Evolutionary conservation across 2,329 filamentous ascomycete species (phyloP).

Genomic region (Colletotrichum camelliae): DNA sequence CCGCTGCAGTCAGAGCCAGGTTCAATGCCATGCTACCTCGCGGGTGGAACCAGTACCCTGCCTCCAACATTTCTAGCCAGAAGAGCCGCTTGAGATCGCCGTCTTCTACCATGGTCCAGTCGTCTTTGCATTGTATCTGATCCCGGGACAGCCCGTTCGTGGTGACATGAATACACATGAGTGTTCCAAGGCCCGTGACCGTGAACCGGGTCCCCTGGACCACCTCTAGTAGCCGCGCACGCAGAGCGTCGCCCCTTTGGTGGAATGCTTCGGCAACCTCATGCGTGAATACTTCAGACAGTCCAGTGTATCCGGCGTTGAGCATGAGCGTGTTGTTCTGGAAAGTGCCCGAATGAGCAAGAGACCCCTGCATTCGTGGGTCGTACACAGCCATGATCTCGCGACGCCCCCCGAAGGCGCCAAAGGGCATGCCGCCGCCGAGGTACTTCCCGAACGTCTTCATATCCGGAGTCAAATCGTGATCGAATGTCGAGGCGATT

Average conservation of each 20-base stretch:
- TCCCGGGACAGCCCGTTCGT: background rate
- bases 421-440: conserved; percentile 63
- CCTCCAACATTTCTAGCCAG: background rate
- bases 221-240: background rate
- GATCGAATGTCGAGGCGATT: background rate
- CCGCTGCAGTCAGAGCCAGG: background rate
- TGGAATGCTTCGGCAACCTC: background rate
- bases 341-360: conserved; percentile 65
- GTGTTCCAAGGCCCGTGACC: background rate
- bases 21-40: background rate
- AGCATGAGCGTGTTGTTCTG: conserved; percentile 56
- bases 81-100: background rate
- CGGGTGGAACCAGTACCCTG: background rate
- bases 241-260: background rate
- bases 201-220: background rate
- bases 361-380: conserved; percentile 6
- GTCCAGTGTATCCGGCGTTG: background rate
- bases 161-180: background rate
- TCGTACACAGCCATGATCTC: conserved; percentile 60
- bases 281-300: background rate
- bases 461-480: conserved; percentile 38
- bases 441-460: conserved; percentile 64
- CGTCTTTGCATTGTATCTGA: background rate
- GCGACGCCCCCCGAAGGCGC: conserved; percentile 59
- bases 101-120: background rate